Evolutionary conservation across 139 green algal genomes (phyloP), one percentile per base, ranked within the genome.

Genomic region (Chlorella sp.): DNA sequence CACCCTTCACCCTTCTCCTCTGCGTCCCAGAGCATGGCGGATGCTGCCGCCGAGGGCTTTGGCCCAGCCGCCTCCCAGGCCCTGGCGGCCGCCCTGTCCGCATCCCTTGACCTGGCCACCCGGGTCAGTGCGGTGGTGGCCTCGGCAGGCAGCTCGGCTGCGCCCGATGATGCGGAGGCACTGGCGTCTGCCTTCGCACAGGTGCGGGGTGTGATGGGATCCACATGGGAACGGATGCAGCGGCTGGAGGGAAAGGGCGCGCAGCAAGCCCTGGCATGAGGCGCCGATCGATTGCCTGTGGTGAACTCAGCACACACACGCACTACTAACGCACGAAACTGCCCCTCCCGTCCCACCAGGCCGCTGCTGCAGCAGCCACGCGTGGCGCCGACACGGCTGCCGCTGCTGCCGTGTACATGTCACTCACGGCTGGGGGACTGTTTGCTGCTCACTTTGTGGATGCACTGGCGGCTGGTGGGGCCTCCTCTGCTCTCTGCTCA

Each of bases 131-230:
- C 51, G 11, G 47, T n/a, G 26, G 28, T 80, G 28, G 74, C 47
- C 11, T 5, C n/a, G 1, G 39, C 32, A 9, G 74, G 30, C 30
- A 44, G 65, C 30, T 26, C 30, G 30, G 65, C 13, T 11, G 32
- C 30, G 2, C 2, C 11, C 17, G 60, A 16, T 15, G 16, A 72
- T 6, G 65, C 65, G 7, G 32, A 44, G 2, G 65, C 30, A 12
- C 65, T 72, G 65, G 65, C 30, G 36, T 34, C 65, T 72, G 65
- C 65, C 30, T 72, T 72, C 44, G 65, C 65, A 26, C 65, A 72
- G 65, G 65, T 72, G 65, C 13, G 65, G 21, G 13, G 51, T 25
- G 21, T n/a, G n/a, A n/a, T n/a, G n/a, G n/a, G n/a, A n/a, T n/a
- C n/a, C n/a, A n/a, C n/a, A n/a, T n/a, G n/a, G n/a, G n/a, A n/a